Evolutionary conservation across 805 yeast species (phyloP), one percentile per base, ranked within the genome.

Genomic region (Ogataea zsoltii): DNA sequence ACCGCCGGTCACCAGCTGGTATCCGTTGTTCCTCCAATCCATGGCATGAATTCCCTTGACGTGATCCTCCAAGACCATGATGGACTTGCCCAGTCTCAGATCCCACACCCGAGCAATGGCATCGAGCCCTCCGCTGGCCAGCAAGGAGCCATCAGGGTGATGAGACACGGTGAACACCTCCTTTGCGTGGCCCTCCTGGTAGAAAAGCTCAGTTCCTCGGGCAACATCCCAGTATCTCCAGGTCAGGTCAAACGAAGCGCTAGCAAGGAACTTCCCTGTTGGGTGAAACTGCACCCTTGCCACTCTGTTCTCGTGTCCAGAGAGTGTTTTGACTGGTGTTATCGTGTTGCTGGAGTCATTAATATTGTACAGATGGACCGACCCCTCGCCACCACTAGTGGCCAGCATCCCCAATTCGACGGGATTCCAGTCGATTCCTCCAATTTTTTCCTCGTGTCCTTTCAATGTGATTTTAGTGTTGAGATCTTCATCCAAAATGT

Each of bases 151-250:
- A 56, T 88, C 96, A 0, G 75, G 74, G 48, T 90, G 95, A 50
- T 85, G 76, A 1, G 77, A 66, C 3, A 86, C 62, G 0, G 81
- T 58, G 48, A 77, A 80, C 0, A 90, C 82, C 46, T 82, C 94
- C 55, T 80, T 83, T 1, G 86, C 69, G 60, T 92, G 97, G 0
- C 97, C 97, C 59, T 88, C 96, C 62, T 92, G 98, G 47, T 78
- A 70, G 33, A 78, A 67, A 6, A 92, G 57, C 42, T 80, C 80
- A 25, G 60, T 59, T 13, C 65, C 62, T 4, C 71, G 75, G 11
- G 68, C 66, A 0, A 81, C 52, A 62, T 92, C 97, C 96, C 96
- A 91, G 2, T 88, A 62, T 49, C 88, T 76, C 97, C 97, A 92
- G 0, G 96, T 88, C 52, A 73, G 74, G 64, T 92, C 97, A 57